phyloP scores from a whole-genome alignment of 495 filamentous ascomycete species.

The Penicillium malachiteum region DNA sequence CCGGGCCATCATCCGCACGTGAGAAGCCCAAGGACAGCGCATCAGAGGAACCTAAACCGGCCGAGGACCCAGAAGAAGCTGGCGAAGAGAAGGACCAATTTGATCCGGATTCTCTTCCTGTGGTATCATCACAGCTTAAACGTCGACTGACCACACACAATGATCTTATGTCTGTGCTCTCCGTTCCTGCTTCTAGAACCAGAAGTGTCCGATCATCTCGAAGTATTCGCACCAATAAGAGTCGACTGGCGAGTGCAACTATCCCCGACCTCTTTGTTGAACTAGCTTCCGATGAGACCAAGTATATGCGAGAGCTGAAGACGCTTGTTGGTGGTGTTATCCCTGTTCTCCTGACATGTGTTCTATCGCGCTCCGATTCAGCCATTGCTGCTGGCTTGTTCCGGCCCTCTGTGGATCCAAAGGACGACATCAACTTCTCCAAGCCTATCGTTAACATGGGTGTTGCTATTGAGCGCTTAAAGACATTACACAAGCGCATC shows the following conservation, averaged over 20 bases:
- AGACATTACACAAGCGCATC: conserved; percentile 73
- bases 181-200: conserved; percentile 63
- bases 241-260: conserved; percentile 62
- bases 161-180: conserved; percentile 90
- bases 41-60: conserved; percentile 1
- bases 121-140: conserved; percentile 54
- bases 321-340: conserved; percentile 96
- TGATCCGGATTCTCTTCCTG: conserved; percentile 40
- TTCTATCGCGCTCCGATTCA: conserved; percentile 70
- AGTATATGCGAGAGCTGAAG: conserved; percentile 89
- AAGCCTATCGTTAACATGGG: conserved; percentile 96
- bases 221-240: conserved; percentile 71
- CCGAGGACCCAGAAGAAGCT: conserved; percentile 18
- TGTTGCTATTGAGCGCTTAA: conserved; percentile 79
- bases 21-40: conserved; percentile 1
- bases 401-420: conserved; percentile 47
- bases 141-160: conserved; percentile 86
- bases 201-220: conserved; percentile 67
- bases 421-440: conserved; percentile 64
- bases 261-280: conserved; percentile 76
- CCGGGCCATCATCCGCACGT: conserved; percentile 7
- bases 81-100: conserved; percentile 46
- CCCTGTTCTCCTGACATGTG: conserved; percentile 84
- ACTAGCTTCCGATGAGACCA: conserved; percentile 77
- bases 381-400: conserved; percentile 69